These are phyloP conservation scores for Trichoderma atroviride DNA, from an alignment of 2,329 filamentous ascomycete species.

Conservation along the genomic window DNA sequence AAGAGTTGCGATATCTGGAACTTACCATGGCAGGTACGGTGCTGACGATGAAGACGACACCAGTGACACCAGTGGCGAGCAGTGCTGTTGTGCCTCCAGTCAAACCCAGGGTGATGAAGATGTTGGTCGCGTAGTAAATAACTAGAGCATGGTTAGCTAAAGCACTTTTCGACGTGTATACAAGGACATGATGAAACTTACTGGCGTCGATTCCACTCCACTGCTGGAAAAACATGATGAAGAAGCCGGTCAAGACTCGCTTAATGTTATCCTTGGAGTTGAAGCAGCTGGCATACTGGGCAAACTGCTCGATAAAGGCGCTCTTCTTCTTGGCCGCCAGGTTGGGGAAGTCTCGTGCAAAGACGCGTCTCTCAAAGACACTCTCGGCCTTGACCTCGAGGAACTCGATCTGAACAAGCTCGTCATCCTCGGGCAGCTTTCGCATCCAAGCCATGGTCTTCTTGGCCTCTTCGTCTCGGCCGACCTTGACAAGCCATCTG, in stretches of 20 bases:
- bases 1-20: not conserved
- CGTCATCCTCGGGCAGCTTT: slow-evolving; percentile 62
- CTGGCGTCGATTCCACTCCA: slow-evolving; percentile 38
- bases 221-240: slow-evolving; percentile 62
- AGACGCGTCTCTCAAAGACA: slow-evolving; percentile 70
- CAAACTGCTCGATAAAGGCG: slow-evolving; percentile 48
- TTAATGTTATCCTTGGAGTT: slow-evolving; percentile 58
- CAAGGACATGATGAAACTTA: not conserved
- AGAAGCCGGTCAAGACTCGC: slow-evolving; percentile 63
- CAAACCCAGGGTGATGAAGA: slow-evolving; percentile 69
- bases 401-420: slow-evolving; percentile 73
- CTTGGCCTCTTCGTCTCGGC: slow-evolving; percentile 68
- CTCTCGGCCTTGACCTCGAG: slow-evolving; percentile 80
- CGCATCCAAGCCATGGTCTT: slow-evolving; percentile 66
- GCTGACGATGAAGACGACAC: slow-evolving; percentile 69
- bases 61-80: slow-evolving; percentile 71
- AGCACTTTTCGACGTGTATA: slow-evolving; percentile 65
- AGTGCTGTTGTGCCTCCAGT: slow-evolving; percentile 54
- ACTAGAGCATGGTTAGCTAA: slow-evolving; percentile 63
- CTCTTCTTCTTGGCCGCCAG: slow-evolving; percentile 47
- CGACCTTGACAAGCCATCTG: slow-evolving; percentile 72
- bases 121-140: slow-evolving; percentile 72
- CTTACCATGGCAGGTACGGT: slow-evolving; percentile 63
- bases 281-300: slow-evolving; percentile 53
- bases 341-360: slow-evolving; percentile 60